These are phyloP conservation scores for Davidsoniella virescens DNA, from an alignment of 2,329 filamentous ascomycete genomes.

Conservation along the genomic window DNA sequence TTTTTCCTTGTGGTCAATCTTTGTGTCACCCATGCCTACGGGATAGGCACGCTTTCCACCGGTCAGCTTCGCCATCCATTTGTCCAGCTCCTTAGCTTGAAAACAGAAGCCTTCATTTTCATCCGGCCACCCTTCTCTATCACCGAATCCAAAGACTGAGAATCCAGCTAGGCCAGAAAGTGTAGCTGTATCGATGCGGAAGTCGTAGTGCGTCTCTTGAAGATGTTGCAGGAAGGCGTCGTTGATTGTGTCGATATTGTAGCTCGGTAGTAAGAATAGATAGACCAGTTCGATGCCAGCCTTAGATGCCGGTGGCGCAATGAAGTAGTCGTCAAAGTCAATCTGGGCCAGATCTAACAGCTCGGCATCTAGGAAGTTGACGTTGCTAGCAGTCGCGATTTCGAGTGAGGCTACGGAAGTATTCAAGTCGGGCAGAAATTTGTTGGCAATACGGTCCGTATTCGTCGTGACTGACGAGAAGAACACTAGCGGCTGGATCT, in stretches of 20 bases:
- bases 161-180: slow-evolving; percentile 66
- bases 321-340: slow-evolving; percentile 88
- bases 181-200: slow-evolving; percentile 82
- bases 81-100: slow-evolving; percentile 78
- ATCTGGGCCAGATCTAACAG: slow-evolving; percentile 67
- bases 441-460: slow-evolving; percentile 57
- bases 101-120: slow-evolving; percentile 86
- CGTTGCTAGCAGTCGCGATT: slow-evolving; percentile 13
- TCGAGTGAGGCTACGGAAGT: slow-evolving; percentile 33
- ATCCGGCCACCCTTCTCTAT: slow-evolving; percentile 79
- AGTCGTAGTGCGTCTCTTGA: slow-evolving; percentile 88
- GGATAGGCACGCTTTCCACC: slow-evolving; percentile 75
- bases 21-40: slow-evolving; percentile 74
- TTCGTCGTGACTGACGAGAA: slow-evolving; percentile 78
- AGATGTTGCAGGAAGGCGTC: slow-evolving; percentile 77
- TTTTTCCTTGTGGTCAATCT: slow-evolving; percentile 49
- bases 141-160: slow-evolving; percentile 85
- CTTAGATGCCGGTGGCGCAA: slow-evolving; percentile 49
- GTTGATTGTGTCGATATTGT: slow-evolving; percentile 88
- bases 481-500: slow-evolving; percentile 63
- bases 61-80: slow-evolving; percentile 94
- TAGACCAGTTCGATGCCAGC: slow-evolving; percentile 56
- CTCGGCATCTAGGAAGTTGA: slow-evolving; percentile 38
- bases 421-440: slow-evolving; percentile 41
- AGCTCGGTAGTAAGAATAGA: slow-evolving; percentile 70